Percentiles rank a stretch among this genome's conserved stretches.
These are phyloP conservation scores for Acanthamoeba culbertsoni DNA, from an alignment of 208 protist genomes.

Conservation along the genomic window DNA sequence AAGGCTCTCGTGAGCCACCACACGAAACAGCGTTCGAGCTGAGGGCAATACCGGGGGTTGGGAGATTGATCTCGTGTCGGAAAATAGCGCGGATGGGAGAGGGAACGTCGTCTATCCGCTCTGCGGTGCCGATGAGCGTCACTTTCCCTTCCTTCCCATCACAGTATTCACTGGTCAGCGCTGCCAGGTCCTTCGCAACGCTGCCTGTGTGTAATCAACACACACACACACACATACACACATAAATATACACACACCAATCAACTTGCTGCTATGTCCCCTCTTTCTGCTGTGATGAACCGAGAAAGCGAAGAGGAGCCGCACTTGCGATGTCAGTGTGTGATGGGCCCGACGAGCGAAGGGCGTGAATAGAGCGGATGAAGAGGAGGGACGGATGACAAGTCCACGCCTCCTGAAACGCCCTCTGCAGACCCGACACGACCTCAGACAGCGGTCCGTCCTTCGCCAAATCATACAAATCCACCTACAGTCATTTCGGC, in stretches of 20 bases:
- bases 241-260: neutral
- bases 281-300: neutral
- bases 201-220: neutral
- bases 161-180: neutral
- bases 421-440: neutral
- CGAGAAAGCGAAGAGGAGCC: neutral
- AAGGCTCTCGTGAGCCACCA: too few species aligned
- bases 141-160: neutral
- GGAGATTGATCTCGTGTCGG: slow-evolving; percentile 71
- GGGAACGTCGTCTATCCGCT: slow-evolving; percentile 66
- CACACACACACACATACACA: neutral
- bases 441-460: neutral
- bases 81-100: slow-evolving; percentile 69
- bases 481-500: too few species aligned
- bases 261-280: neutral
- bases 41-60: slow-evolving; percentile 49
- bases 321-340: neutral
- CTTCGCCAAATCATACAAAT: slow-evolving; percentile 7
- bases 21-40: too few species aligned
- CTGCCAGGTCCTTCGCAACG: neutral
- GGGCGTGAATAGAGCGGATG: slow-evolving; percentile 11
- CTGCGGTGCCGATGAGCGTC: slow-evolving; percentile 35
- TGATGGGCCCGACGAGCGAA: neutral
- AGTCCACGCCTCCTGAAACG: neutral
- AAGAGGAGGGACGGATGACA: slow-evolving; percentile 54